Conservation (phyloP, 805 yeast genomes). For the Suhomyces sp. region DNA sequence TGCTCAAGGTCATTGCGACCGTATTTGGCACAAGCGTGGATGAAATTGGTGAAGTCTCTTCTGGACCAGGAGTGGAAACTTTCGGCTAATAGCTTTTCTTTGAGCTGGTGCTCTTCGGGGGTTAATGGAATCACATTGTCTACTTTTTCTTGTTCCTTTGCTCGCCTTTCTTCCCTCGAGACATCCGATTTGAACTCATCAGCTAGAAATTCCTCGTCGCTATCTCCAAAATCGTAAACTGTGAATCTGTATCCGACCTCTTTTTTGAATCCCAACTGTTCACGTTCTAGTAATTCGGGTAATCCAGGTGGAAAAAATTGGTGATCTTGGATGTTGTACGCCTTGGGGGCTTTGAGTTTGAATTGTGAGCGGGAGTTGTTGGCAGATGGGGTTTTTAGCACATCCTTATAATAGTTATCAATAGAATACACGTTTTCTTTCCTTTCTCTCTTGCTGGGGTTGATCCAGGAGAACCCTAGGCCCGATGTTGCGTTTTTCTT, state of each 20-base stretch:
- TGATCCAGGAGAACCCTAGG: slow-evolving; percentile 56
- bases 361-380: slow-evolving; percentile 12
- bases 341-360: slow-evolving; percentile 59
- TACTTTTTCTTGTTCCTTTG: slow-evolving; percentile 52
- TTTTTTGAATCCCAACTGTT: slow-evolving; percentile 61
- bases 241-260: slow-evolving; percentile 58
- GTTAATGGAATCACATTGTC: slow-evolving; percentile 57
- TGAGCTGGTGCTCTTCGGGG: slow-evolving; percentile 56
- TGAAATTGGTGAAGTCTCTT: slow-evolving; percentile 69
- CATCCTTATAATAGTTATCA: slow-evolving; percentile 74
- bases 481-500: slow-evolving; percentile 42
- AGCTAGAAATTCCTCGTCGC: slow-evolving; percentile 48
- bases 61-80: slow-evolving; percentile 70
- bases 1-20: slow-evolving; percentile 52
- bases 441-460: slow-evolving; percentile 72
- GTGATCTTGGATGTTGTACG: slow-evolving; percentile 63
- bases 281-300: slow-evolving; percentile 54
- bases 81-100: slow-evolving; percentile 49
- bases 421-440: slow-evolving; percentile 76
- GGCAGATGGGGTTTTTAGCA: slow-evolving; percentile 43
- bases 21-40: slow-evolving; percentile 65
- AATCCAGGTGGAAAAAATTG: slow-evolving; percentile 66
- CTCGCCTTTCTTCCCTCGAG: slow-evolving; percentile 34
- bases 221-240: slow-evolving; percentile 57
- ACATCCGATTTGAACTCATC: slow-evolving; percentile 42